phyloP scores from a whole-genome alignment of 2,329 filamentous ascomycete genomes.

The Ilyonectria mors-panacis region DNA sequence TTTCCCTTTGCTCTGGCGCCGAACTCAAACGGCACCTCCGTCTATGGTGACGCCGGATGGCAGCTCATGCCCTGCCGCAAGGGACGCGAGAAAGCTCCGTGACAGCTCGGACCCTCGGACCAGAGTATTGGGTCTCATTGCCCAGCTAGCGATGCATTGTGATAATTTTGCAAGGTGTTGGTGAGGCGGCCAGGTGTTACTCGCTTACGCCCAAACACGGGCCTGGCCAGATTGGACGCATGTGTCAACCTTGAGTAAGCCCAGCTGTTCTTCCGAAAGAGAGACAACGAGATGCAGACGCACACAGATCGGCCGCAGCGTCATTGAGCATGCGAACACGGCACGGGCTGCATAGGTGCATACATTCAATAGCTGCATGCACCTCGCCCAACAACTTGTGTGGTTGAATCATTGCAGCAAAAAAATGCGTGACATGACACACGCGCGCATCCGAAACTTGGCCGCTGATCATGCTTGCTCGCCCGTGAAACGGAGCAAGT shows the following conservation, averaged over 20 bases:
- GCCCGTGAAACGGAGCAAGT: slow-evolving; percentile 11
- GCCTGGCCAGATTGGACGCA: background rate
- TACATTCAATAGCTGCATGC: slow-evolving; percentile 1
- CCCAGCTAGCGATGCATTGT: background rate
- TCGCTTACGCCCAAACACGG: background rate
- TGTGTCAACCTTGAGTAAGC: background rate
- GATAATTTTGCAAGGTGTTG: background rate
- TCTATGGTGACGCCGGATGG: slow-evolving; percentile 7
- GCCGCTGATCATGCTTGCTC: slow-evolving; percentile 11
- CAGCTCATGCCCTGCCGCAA: no score
- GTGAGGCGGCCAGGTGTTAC: background rate
- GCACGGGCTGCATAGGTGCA: background rate
- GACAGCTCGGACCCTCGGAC: background rate
- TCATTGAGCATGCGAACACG: background rate
- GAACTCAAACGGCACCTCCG: slow-evolving; percentile 4
- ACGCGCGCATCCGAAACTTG: slow-evolving; percentile 10
- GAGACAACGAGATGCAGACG: background rate
- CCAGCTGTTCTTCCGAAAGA: background rate
- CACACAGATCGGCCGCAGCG: background rate
- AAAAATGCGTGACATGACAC: slow-evolving; percentile 27
- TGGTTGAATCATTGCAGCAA: slow-evolving; percentile 2
- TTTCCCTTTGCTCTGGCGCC: background rate
- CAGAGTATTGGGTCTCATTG: background rate
- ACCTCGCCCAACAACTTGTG: background rate
- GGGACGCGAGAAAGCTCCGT: background rate